Conservation (phyloP, 345 rosid species). For the Corymbia maculata region DNA sequence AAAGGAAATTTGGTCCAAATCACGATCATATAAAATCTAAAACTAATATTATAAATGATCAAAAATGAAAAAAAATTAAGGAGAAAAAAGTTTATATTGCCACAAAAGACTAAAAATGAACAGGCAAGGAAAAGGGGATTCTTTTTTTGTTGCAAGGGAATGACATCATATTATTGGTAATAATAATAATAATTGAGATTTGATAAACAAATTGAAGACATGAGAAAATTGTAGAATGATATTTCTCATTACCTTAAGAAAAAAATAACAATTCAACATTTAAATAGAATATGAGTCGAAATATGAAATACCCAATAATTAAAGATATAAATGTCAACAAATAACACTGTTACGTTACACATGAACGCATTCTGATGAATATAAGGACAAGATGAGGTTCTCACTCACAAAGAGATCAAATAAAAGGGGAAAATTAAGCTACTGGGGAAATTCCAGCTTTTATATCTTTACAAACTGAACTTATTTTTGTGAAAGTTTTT, state of each 20-base stretch:
- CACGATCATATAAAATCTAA: too few species aligned
- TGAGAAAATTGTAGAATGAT: not conserved
- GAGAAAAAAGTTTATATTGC: too few species aligned
- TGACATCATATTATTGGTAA: too few species aligned
- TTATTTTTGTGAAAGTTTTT: not conserved
- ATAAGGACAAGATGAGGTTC: not conserved
- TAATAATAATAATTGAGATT: not conserved
- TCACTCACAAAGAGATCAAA: not conserved
- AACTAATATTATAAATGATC: too few species aligned
- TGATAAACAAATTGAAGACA: not conserved
- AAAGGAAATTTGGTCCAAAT: not conserved
- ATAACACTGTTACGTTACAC: not conserved
- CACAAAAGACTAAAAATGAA: too few species aligned
- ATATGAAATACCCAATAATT: not conserved
- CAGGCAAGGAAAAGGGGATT: too few species aligned
- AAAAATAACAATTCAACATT: not conserved
- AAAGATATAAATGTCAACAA: not conserved
- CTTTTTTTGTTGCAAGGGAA: not conserved
- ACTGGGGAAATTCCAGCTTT: too few species aligned
- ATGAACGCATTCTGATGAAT: not conserved
- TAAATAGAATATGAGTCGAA: not conserved
- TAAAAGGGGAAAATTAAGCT: not conserved
- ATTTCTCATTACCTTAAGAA: not conserved
- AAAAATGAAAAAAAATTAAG: too few species aligned
- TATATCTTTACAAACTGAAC: too few species aligned